These are phyloP conservation scores for Termitomyces sp. DNA, from an alignment of 1,284 basidiomycete species.

Conservation along the genomic window DNA sequence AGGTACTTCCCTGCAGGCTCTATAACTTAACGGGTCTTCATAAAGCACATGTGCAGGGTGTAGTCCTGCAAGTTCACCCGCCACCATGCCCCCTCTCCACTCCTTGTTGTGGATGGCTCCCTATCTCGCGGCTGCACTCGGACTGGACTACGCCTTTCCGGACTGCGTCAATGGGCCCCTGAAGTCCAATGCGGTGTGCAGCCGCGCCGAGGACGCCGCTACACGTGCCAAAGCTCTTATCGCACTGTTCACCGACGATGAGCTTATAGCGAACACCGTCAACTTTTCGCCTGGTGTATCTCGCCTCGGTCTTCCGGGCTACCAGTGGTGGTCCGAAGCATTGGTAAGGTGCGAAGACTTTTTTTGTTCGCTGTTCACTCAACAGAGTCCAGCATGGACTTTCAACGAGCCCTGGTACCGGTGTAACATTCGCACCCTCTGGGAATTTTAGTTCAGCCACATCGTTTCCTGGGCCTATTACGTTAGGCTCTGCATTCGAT, in stretches of 20 bases:
- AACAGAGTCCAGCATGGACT: constrained; percentile 46
- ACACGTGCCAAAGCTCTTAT: constrained; percentile 45
- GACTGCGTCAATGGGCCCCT: constrained; percentile 43
- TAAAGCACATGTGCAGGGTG: not conserved
- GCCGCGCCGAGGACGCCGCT: constrained; percentile 38
- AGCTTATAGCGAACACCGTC: constrained; percentile 46
- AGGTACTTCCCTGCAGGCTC: too few relatives aligned
- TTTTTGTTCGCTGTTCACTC: not conserved
- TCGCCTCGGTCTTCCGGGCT: constrained; percentile 44
- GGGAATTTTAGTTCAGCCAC: constrained; percentile 52
- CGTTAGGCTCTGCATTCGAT: constrained; percentile 87
- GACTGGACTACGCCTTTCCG: constrained; percentile 36
- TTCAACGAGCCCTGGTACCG: constrained; percentile 36
- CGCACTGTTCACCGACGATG: constrained; percentile 40
- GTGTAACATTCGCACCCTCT: constrained; percentile 41
- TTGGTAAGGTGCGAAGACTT: constrained; percentile 22
- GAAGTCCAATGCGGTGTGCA: constrained; percentile 42
- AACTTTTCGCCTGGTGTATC: constrained; percentile 45
- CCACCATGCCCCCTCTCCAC: not conserved
- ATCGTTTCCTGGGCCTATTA: constrained; percentile 72
- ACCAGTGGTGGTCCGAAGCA: constrained; percentile 54
- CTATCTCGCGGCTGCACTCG: constrained; percentile 7
- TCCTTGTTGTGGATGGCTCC: constrained; percentile 6
- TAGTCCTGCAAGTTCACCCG: not conserved
- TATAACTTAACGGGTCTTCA: not conserved